Evolutionary conservation across 768 basidiomycete species (phyloP), one percentile per base, ranked within the genome.

Genomic region (Serendipita sp.): DNA sequence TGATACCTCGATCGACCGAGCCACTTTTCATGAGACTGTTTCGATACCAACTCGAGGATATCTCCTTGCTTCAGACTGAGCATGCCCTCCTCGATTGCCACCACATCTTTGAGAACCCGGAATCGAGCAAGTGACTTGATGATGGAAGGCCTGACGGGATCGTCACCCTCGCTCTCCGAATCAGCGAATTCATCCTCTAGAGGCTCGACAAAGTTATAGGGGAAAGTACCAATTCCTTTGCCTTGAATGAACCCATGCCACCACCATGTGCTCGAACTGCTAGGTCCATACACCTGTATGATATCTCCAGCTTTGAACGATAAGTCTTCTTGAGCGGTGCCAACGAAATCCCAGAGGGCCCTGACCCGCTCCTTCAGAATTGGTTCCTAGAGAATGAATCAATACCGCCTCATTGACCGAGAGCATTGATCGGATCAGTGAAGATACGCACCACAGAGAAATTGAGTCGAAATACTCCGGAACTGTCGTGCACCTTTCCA

Each of bases 241-340:
- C 36, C 36, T 28, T 23, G 18, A 32, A 60, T 60, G 30, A 32
- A 34, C 4, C 56, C 56, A 60, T 60, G 56, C 28, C 28, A 34
- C 56, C 56, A 60, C 56, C 56, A 60, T 34, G 28, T 60, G 18
- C 56, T 36, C 56, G 18, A n/a, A 60, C 16, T 60, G 18, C 56
- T 60, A 11, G 56, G 56, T 30, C 56, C 56, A 36, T 38, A 60
- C 8, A 60, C 56, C n/a, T 60, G 30, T 8, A 60, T 60, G 16
- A 60, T 60, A 38, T 60, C 56, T 8, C 56, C 56, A 35, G 56
- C 4, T 34, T 60, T 60, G 56, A 60, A 60, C 36, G 56, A 34
- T 10, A 60, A 3, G 32, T 60, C 56, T 10, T 36, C 36, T n/a
- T 10, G 34, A 36, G 56, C 23, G 11, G 56, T 30, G 8, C 28